Conservation (phyloP, 2,329 filamentous ascomycete species). For the Teratosphaeria zuluensis region DNA sequence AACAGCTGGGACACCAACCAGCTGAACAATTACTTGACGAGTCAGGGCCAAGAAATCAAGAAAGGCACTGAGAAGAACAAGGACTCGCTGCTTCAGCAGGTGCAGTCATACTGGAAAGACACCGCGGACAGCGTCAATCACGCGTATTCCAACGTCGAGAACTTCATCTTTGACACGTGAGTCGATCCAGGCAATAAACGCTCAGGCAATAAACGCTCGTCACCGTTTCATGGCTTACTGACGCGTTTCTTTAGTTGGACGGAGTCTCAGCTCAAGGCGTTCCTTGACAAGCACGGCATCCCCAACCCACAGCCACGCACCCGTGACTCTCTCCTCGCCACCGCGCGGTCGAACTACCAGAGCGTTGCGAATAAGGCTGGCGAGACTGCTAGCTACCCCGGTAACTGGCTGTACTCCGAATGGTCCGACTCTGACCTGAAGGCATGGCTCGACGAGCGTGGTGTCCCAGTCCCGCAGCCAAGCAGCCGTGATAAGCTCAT, state of each 20-base stretch:
- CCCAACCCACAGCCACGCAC: conserved; percentile 80
- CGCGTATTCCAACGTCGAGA: conserved; percentile 62
- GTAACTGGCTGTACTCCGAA: conserved; percentile 82
- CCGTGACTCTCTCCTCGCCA: conserved; percentile 70
- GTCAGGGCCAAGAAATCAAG: conserved; percentile 62
- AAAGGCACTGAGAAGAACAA: conserved; percentile 57
- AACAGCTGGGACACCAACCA: conserved; percentile 64
- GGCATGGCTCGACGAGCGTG: conserved; percentile 82
- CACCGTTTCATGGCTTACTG: conserved; percentile 19
- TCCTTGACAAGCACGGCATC: conserved; percentile 80
- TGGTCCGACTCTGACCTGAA: conserved; percentile 95
- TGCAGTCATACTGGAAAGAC: conserved; percentile 68
- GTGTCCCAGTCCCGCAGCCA: conserved; percentile 77
- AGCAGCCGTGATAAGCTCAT: conserved; percentile 78
- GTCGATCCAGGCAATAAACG: conserved; percentile 10
- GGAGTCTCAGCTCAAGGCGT: conserved; percentile 86
- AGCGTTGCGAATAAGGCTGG: conserved; percentile 62
- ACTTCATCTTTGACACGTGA: conserved; percentile 85
- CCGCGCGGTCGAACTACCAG: conserved; percentile 74
- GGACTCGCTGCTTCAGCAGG: conserved; percentile 57
- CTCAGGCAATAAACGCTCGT: not conserved
- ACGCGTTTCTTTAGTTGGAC: conserved; percentile 58
- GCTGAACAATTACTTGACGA: conserved; percentile 56
- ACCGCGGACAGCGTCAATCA: conserved; percentile 66
- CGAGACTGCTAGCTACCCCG: conserved; percentile 76